Conservation (phyloP, 179 eudicot genomes). For the Nepenthes alata region DNA sequence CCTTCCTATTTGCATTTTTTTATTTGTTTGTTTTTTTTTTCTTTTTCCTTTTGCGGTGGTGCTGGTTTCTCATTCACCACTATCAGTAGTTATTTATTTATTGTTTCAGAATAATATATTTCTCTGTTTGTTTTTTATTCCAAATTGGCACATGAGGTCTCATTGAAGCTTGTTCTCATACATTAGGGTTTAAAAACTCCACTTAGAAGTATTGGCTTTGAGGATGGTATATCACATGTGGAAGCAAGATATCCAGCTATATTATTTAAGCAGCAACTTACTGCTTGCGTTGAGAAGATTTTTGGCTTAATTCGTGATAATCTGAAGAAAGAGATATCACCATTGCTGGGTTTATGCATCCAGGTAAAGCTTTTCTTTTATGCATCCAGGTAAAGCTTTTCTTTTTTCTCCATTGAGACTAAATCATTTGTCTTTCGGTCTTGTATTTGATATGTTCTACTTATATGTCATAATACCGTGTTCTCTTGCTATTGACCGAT, state of each 20-base stretch:
- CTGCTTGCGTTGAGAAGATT: conserved; percentile 94
- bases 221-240: conserved; percentile 69
- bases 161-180: conserved; percentile 3
- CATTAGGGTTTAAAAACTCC: conserved; percentile 56
- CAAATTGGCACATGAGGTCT: background rate
- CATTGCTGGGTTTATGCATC: conserved; percentile 70
- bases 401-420: background rate
- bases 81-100: too few relatives aligned
- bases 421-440: background rate
- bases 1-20: too few relatives aligned
- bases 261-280: conserved; percentile 88
- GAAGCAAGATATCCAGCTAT: conserved; percentile 95
- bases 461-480: background rate
- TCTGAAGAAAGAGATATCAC: conserved; percentile 96
- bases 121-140: background rate
- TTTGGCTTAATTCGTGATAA: conserved; percentile 97
- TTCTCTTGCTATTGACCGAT: background rate
- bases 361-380: conserved; percentile 39
- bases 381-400: conserved; percentile 75
- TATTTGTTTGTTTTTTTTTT: too few relatives aligned
- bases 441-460: too few relatives aligned
- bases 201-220: conserved; percentile 56
- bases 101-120: background rate
- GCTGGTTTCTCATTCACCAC: too few relatives aligned
- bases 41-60: too few relatives aligned